Evolutionary conservation across 345 rosid species (phyloP).

Genomic region (Punica granatum): DNA sequence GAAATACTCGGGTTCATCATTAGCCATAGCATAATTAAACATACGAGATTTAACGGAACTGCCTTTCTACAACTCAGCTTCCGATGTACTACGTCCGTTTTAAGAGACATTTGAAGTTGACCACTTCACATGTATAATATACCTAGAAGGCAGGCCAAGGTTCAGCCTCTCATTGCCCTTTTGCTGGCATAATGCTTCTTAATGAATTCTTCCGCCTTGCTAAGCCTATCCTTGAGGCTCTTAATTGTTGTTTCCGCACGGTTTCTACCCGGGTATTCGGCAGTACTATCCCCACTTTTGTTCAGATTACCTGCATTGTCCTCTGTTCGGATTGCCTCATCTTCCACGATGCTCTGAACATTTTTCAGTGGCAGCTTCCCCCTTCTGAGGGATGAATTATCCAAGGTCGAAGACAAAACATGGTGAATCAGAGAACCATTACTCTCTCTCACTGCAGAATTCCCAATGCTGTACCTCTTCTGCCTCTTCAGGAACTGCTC

Average conservation of each 20-base stretch:
- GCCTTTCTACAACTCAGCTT: too few relatives aligned
- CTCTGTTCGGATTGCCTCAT: background rate
- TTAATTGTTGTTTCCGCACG: background rate
- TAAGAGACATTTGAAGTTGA: background rate
- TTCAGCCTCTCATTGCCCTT: background rate
- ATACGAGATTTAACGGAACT: background rate
- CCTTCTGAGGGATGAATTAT: background rate
- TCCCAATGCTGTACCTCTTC: background rate
- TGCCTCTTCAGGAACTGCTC: background rate
- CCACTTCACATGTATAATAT: too few relatives aligned
- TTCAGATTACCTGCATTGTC: background rate
- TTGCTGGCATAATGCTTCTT: background rate
- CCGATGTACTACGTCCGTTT: too few relatives aligned
- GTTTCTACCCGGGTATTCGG: conserved; percentile 9
- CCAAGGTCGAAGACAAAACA: background rate
- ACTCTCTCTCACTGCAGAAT: background rate
- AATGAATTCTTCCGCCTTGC: conserved; percentile 13
- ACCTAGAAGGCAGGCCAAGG: background rate
- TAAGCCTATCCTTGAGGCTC: conserved; percentile 16
- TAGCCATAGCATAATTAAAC: background rate
- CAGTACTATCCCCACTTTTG: background rate
- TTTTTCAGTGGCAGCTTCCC: background rate
- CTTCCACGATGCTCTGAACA: background rate
- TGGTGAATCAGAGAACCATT: background rate
- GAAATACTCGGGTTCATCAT: background rate